Conservation (phyloP, 108 stramenopile species). For the Skeletonema menzelii region DNA sequence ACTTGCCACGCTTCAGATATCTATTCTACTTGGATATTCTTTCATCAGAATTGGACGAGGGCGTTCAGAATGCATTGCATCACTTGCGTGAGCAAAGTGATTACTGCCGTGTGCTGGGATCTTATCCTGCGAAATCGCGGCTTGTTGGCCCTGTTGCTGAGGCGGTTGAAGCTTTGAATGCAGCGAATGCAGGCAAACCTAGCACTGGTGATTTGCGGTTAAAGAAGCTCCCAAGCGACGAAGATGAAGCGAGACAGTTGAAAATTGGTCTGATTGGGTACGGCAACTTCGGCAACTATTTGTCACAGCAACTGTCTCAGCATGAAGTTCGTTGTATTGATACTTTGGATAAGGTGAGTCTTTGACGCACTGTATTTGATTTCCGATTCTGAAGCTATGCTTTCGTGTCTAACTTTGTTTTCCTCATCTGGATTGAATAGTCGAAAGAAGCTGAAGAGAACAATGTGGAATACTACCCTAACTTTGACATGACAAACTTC, state of each 20-base stretch:
- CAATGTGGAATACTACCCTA: conserved; percentile 72
- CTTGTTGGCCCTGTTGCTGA: conserved; percentile 81
- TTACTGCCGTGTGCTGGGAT: conserved; percentile 84
- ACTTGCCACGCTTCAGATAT: conserved; percentile 86
- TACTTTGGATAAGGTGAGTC: conserved; percentile 51
- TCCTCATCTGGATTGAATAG: conserved; percentile 18
- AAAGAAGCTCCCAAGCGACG: conserved; percentile 57
- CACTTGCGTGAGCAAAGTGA: conserved; percentile 88
- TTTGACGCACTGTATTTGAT: neutral
- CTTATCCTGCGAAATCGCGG: conserved; percentile 81
- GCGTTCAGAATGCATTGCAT: conserved; percentile 78
- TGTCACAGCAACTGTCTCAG: conserved; percentile 63
- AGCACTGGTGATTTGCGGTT: conserved; percentile 29
- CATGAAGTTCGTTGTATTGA: conserved; percentile 80
- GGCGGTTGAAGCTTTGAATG: conserved; percentile 74
- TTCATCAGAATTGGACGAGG: conserved; percentile 65
- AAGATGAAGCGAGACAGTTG: conserved; percentile 43
- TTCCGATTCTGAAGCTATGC: neutral
- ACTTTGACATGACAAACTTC: conserved; percentile 69
- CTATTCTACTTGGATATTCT: conserved; percentile 92
- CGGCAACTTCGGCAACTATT: conserved; percentile 51
- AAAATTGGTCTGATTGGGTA: conserved; percentile 57
- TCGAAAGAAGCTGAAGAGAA: conserved; percentile 71
- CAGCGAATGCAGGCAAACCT: conserved; percentile 43
- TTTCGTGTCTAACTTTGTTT: neutral